A percentile compares a stretch with the other conserved stretches of the same genome.
Conservation (phyloP, 139 green algal species). For the Medakamo hakoo region DNA sequence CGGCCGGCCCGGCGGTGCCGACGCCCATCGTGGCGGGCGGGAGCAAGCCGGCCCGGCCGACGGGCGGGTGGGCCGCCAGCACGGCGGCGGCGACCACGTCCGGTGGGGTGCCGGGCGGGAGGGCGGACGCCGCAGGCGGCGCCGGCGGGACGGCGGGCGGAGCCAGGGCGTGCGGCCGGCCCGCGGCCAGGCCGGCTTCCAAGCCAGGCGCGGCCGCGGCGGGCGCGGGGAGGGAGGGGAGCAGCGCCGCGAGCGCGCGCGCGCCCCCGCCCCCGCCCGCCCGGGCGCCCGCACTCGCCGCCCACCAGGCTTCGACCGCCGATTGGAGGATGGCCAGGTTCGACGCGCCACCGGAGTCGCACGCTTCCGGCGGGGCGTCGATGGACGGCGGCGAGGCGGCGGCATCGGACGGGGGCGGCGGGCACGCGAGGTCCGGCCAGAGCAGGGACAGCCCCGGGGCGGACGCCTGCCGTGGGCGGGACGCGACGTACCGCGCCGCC, state of each 20-base stretch:
- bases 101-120: not conserved
- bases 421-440: conserved; percentile 8
- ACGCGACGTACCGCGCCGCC: conserved; percentile 38
- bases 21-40: no score
- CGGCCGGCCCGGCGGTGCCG: no score
- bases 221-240: not conserved
- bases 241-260: no score
- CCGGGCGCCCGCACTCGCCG: not conserved
- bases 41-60: conserved; percentile 55
- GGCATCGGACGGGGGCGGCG: conserved; percentile 14
- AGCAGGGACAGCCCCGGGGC: conserved; percentile 32
- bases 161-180: not conserved
- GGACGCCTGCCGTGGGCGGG: conserved; percentile 18
- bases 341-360: not conserved
- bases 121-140: conserved; percentile 11
- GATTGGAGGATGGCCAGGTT: not conserved
- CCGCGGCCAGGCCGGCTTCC: not conserved
- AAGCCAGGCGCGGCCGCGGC: not conserved
- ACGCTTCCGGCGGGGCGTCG: not conserved
- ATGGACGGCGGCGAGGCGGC: not conserved
- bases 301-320: no score
- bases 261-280: no score
- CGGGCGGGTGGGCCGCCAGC: conserved; percentile 33
- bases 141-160: not conserved
- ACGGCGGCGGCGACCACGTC: conserved; percentile 10